Conservation (phyloP, 768 basidiomycete species). For the Tricholoma saponaceum region DNA sequence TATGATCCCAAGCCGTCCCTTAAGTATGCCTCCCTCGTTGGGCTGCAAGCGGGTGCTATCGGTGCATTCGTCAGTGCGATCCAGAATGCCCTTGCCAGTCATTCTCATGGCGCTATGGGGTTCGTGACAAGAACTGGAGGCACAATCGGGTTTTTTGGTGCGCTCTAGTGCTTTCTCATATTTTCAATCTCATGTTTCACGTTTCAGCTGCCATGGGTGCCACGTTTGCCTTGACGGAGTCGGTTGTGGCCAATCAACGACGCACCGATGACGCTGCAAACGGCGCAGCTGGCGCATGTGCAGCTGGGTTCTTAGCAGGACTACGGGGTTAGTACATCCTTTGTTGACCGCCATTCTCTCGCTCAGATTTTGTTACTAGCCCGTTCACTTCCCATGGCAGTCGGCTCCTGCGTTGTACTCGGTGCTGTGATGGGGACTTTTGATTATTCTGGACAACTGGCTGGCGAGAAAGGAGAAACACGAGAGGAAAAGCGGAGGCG, state of each 20-base stretch:
- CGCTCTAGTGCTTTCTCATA: constrained; percentile 21
- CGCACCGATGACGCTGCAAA: constrained; percentile 78
- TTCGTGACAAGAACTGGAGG: constrained; percentile 84
- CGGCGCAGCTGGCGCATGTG: constrained; percentile 84
- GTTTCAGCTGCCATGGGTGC: constrained; percentile 81
- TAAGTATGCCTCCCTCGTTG: constrained; percentile 50
- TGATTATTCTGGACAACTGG: constrained; percentile 70
- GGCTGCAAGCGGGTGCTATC: constrained; percentile 61
- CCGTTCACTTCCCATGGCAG: constrained; percentile 78
- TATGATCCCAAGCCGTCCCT: constrained; percentile 53
- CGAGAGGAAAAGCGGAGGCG: constrained; percentile 69
- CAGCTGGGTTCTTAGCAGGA: constrained; percentile 89
- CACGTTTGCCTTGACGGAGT: constrained; percentile 80
- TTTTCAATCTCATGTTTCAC: neutral
- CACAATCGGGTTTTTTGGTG: constrained; percentile 91
- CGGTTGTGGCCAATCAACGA: constrained; percentile 76
- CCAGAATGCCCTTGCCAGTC: constrained; percentile 78
- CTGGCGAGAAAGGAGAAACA: constrained; percentile 37
- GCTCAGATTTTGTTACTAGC: constrained; percentile 36
- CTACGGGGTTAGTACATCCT: constrained; percentile 56
- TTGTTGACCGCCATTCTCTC: neutral
- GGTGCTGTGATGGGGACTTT: constrained; percentile 80
- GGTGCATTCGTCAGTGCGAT: constrained; percentile 64
- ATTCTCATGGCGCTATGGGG: constrained; percentile 78
- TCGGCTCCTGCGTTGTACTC: constrained; percentile 74